A percentile compares a stretch with the other conserved stretches of the same genome.
These are phyloP conservation scores for Lodderomyces pseudojiufengensis DNA, from an alignment of 1,139 yeast genomes.

Conservation along the genomic window DNA sequence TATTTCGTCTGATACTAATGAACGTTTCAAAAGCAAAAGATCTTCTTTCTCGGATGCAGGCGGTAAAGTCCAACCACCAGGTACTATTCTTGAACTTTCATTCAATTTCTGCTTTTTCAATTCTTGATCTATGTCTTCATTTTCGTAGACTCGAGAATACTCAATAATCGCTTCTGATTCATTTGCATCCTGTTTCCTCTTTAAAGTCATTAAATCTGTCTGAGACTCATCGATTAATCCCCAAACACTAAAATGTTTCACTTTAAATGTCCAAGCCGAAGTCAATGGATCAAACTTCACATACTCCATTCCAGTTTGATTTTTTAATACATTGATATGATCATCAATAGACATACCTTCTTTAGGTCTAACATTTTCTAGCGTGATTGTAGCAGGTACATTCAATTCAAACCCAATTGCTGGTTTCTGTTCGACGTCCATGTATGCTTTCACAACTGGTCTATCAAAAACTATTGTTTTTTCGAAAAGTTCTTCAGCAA, in stretches of 20 bases:
- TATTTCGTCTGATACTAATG: conserved; percentile 29
- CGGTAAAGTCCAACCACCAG: conserved; percentile 34
- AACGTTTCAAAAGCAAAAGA: conserved; percentile 22
- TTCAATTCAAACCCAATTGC: conserved; percentile 71
- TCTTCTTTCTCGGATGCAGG: conserved; percentile 16
- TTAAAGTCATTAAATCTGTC: conserved; percentile 22
- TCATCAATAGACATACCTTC: conserved; percentile 22
- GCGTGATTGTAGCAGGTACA: conserved; percentile 77
- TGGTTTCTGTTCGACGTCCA: conserved; percentile 53
- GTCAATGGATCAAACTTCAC: conserved; percentile 73
- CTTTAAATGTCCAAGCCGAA: conserved; percentile 79
- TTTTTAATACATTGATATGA: conserved; percentile 48
- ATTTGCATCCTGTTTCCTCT: conserved; percentile 28
- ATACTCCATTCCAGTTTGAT: conserved; percentile 64
- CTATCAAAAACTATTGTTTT: conserved; percentile 54
- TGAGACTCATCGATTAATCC: conserved; percentile 75
- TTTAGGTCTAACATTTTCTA: conserved; percentile 62
- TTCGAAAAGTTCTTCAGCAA: conserved; percentile 48
- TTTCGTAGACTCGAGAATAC: conserved; percentile 28
- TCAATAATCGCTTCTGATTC: conserved; percentile 24
- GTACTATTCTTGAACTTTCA: conserved; percentile 28
- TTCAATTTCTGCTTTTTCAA: conserved; percentile 34
- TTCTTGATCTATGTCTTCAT: conserved; percentile 27
- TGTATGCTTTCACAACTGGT: conserved; percentile 64
- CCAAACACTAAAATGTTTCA: conserved; percentile 92